Evolutionary conservation across 2,329 filamentous ascomycete species (phyloP).

Genomic region (Claviceps sp.): DNA sequence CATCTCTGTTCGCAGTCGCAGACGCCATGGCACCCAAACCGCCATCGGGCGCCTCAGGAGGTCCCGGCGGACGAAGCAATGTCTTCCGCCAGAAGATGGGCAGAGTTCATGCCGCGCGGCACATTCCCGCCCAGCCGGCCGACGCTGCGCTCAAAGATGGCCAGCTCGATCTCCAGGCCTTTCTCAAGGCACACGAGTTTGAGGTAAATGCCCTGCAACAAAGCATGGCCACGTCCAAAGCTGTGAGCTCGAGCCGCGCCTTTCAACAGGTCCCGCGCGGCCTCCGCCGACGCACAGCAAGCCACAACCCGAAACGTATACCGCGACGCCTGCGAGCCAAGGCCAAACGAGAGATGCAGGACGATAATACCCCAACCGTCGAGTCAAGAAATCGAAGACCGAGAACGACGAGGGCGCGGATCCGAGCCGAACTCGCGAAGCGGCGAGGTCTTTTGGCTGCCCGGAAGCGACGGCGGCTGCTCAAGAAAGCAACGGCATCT

Average conservation of each 20-base stretch:
- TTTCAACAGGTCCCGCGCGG: constrained; percentile 85
- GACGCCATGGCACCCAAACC: constrained; percentile 15
- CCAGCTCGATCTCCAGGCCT: constrained; percentile 72
- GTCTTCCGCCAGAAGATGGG: constrained; percentile 26
- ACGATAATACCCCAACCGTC: constrained; percentile 82
- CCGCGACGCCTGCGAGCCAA: constrained; percentile 61
- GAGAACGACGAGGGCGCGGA: constrained; percentile 39
- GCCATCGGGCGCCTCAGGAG: constrained; percentile 10
- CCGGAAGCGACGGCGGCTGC: constrained; percentile 34
- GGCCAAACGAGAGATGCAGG: constrained; percentile 61
- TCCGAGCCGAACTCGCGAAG: constrained; percentile 66
- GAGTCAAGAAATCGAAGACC: constrained; percentile 50
- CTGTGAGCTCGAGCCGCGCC: constrained; percentile 49
- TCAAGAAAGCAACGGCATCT: constrained; percentile 15
- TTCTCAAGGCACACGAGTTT: constrained; percentile 73
- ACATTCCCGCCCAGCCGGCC: constrained; percentile 36
- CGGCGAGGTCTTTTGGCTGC: constrained; percentile 51
- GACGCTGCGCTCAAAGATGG: constrained; percentile 49
- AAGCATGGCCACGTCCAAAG: constrained; percentile 65
- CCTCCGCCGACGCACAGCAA: constrained; percentile 76
- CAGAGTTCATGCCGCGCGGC: constrained; percentile 32
- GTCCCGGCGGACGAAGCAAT: constrained; percentile 11
- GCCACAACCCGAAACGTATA: constrained; percentile 86
- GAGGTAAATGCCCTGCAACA: constrained; percentile 78
- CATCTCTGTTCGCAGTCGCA: not conserved